phyloP scores from a whole-genome alignment of 257 asterid species.

The Primulina eburnea region DNA sequence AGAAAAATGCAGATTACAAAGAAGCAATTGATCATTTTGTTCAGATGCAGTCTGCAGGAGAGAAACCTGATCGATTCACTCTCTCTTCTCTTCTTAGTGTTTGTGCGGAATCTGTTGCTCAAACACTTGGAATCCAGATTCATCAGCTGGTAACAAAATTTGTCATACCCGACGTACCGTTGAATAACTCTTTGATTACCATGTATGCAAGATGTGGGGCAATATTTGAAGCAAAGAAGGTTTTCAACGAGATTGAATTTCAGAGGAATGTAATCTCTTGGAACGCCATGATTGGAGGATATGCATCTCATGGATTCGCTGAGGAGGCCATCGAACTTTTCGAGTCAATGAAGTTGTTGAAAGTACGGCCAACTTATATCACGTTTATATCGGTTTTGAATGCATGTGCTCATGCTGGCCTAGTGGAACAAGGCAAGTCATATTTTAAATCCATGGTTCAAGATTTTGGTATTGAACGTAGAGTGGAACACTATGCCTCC shows the following conservation, averaged over 20 bases:
- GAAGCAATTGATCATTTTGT: conserved; percentile 58
- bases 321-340: conserved; percentile 64
- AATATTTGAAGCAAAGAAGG: conserved; percentile 60
- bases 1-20: conserved; percentile 45
- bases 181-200: conserved; percentile 76
- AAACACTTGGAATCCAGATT: conserved; percentile 61
- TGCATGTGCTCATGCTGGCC: conserved; percentile 80
- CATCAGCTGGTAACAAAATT: conserved; percentile 64
- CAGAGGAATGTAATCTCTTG: conserved; percentile 71
- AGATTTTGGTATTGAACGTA: conserved; percentile 68
- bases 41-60: conserved; percentile 69
- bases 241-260: conserved; percentile 53
- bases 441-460: conserved; percentile 59
- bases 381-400: conserved; percentile 77
- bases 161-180: conserved; percentile 60
- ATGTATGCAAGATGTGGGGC: conserved; percentile 86
- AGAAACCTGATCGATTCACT: conserved; percentile 72
- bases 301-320: conserved; percentile 70
- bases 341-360: conserved; percentile 56
- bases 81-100: conserved; percentile 73
- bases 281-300: conserved; percentile 92
- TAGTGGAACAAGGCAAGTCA: conserved; percentile 57
- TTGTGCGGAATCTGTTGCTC: conserved; percentile 70
- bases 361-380: conserved; percentile 59
- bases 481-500: conserved; percentile 73